Evolutionary conservation across 176 grass and related monocot genomes (phyloP).

Genomic region (Guadua angustifolia): DNA sequence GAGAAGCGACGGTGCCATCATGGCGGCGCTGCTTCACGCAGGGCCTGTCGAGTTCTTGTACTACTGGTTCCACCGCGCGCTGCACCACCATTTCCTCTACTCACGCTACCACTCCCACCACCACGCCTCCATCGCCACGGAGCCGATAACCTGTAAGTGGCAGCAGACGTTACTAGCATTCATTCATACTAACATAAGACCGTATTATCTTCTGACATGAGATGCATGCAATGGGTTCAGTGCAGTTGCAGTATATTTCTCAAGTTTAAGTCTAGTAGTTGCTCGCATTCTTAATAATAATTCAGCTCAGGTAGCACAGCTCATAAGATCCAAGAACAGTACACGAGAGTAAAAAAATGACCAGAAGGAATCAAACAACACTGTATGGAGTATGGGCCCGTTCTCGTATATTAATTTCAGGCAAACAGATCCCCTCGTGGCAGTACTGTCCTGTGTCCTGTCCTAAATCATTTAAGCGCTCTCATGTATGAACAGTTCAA

Average conservation of each 20-base stretch:
- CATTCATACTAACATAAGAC: background rate
- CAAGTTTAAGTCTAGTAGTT: background rate
- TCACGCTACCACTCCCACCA: conserved; percentile 90
- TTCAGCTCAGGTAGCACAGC: background rate
- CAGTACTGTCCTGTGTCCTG: background rate
- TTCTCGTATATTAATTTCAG: background rate
- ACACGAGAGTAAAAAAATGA: background rate
- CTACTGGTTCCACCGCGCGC: conserved; percentile 96
- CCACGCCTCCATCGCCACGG: conserved; percentile 86
- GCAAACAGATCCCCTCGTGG: background rate
- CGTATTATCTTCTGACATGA: background rate
- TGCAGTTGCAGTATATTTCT: background rate
- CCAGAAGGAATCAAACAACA: background rate
- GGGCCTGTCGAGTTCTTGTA: conserved; percentile 94
- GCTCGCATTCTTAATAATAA: background rate
- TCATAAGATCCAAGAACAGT: background rate
- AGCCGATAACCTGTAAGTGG: conserved; percentile 83
- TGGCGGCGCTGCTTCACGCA: conserved; percentile 59
- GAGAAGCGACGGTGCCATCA: conserved; percentile 61
- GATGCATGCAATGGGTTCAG: background rate
- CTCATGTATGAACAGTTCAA: background rate
- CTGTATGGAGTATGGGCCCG: background rate
- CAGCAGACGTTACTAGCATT: background rate
- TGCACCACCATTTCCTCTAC: conserved; percentile 97
- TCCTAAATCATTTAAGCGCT: background rate